A percentile compares a stretch with the other conserved stretches of the same genome.
phyloP scores from a whole-genome alignment of 1,284 basidiomycete species.

The Sporisorium sorghi region DNA sequence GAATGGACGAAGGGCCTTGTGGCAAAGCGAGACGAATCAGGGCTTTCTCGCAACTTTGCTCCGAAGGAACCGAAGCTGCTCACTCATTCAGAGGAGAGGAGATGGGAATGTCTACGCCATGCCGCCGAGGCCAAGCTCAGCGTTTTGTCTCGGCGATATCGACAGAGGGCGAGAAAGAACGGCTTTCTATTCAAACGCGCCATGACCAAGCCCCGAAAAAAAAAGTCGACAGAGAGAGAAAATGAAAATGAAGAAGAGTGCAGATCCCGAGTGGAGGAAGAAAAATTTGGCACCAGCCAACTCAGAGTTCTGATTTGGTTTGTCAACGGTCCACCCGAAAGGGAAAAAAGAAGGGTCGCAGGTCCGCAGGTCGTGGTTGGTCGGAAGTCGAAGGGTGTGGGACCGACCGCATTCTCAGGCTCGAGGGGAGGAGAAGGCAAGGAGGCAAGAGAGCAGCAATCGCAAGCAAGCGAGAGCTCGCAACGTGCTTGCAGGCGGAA shows the following conservation, averaged over 20 bases:
- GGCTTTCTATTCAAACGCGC: neutral
- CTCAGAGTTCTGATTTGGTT: constrained; percentile 3
- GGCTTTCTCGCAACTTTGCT: neutral
- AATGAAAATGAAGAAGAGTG: constrained; percentile 3
- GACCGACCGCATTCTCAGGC: no score
- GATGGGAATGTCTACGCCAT: constrained; percentile 1
- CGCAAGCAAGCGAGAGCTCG: neutral
- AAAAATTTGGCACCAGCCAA: no score
- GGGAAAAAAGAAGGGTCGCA: neutral
- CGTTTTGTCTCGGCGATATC: constrained; percentile 3
- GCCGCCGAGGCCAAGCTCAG: constrained; percentile 7
- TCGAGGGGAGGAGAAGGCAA: neutral
- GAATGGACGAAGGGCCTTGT: neutral
- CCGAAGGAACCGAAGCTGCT: neutral
- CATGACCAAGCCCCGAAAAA: neutral
- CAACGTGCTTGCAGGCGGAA: constrained; percentile 1
- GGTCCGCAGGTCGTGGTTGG: neutral
- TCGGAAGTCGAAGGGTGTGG: no score
- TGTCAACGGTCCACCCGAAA: neutral
- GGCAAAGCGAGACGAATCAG: neutral
- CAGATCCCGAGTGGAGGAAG: neutral
- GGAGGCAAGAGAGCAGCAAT: neutral
- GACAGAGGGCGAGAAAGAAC: neutral
- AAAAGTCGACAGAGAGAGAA: neutral
- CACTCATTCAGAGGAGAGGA: no score